Conservation (phyloP, 2,329 filamentous ascomycete species). For the Pseudonectria foliicola region DNA sequence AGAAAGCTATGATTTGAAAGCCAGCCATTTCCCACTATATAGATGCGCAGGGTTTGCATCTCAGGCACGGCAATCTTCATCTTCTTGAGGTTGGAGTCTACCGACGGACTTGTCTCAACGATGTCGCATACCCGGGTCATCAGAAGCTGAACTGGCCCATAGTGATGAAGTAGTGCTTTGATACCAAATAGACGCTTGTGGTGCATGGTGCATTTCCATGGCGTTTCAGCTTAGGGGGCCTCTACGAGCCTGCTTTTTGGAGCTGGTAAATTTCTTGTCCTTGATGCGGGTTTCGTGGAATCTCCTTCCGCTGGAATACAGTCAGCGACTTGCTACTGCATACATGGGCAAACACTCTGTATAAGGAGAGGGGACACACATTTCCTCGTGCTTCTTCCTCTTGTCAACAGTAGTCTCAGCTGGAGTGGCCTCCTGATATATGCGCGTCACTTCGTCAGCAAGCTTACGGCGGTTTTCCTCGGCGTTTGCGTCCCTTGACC, state of each 20-base stretch:
- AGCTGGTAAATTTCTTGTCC: constrained; percentile 41
- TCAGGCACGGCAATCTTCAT: too few relatives aligned
- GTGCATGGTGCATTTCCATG: too few relatives aligned
- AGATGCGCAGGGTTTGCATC: too few relatives aligned
- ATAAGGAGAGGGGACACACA: constrained; percentile 29
- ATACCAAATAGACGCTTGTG: too few relatives aligned
- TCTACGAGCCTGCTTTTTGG: constrained; percentile 43
- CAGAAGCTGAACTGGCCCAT: too few relatives aligned
- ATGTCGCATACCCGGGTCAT: too few relatives aligned
- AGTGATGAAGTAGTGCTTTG: too few relatives aligned
- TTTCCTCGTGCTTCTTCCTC: constrained; percentile 39
- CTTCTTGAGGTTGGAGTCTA: too few relatives aligned
- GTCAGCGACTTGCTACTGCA: constrained; percentile 3
- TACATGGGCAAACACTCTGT: background rate
- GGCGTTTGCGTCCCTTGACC: constrained; percentile 44
- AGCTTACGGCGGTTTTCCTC: constrained; percentile 47
- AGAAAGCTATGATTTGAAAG: too few relatives aligned
- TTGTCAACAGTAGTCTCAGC: constrained; percentile 39
- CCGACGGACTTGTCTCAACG: too few relatives aligned
- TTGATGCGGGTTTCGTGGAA: constrained; percentile 39
- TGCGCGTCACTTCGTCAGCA: constrained; percentile 37
- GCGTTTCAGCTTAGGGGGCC: constrained; percentile 25
- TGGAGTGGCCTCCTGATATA: constrained; percentile 42
- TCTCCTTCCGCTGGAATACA: constrained; percentile 34
- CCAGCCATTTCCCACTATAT: too few relatives aligned